phyloP scores from a whole-genome alignment of 305 asterid genomes.

The Striga hermonthica region DNA sequence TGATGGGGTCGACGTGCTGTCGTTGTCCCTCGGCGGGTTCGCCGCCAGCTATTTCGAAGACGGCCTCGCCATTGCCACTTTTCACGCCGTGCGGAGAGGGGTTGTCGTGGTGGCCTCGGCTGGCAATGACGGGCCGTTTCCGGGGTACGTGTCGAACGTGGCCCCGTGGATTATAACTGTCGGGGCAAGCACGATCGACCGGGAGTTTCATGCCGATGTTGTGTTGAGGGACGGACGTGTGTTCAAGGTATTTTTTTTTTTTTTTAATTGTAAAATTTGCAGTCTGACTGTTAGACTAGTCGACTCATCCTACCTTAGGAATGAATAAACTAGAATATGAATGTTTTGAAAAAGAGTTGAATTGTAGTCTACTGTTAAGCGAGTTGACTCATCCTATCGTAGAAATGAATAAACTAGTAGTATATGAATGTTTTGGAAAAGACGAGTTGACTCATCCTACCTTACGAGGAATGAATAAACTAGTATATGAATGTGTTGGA shows the following conservation, averaged over 20 bases:
- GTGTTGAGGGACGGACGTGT: neutral
- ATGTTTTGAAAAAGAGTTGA: no score
- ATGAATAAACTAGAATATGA: no score
- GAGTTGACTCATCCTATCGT: no score
- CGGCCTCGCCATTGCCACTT: neutral
- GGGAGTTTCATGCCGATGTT: neutral
- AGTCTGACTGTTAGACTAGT: no score
- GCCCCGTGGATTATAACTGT: slow-evolving; percentile 10
- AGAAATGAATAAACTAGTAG: no score
- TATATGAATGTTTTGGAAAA: no score
- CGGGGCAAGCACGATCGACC: neutral
- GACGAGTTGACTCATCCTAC: no score
- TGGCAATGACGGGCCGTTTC: neutral
- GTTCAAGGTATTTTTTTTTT: neutral
- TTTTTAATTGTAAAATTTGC: neutral
- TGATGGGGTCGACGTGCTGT: slow-evolving; percentile 3
- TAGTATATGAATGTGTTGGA: no score
- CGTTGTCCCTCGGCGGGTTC: neutral
- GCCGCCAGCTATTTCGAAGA: neutral
- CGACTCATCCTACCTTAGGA: no score
- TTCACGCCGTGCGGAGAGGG: neutral
- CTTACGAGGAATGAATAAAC: no score
- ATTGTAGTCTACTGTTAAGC: no score
- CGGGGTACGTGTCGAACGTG: neutral
- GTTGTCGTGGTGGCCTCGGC: slow-evolving; percentile 5